These are phyloP conservation scores for Oldenlandia corymbosa DNA, from an alignment of 257 asterid species.

Conservation along the genomic window DNA sequence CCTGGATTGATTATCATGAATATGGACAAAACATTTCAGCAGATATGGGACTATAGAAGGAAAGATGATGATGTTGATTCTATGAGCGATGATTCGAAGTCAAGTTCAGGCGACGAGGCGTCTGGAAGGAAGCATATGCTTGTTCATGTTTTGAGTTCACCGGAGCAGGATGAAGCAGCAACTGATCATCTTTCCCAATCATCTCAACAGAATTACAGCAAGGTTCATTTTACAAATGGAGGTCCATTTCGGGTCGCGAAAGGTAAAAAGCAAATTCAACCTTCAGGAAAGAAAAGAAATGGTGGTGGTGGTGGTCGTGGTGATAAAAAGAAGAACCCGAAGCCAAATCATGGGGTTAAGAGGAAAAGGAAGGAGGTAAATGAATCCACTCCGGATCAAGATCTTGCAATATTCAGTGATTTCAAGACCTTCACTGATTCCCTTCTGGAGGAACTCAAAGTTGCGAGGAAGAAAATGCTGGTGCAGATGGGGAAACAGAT, in stretches of 20 bases:
- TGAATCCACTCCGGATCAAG: constrained; percentile 12
- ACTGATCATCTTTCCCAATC: constrained; percentile 7
- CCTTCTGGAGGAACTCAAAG: constrained; percentile 40
- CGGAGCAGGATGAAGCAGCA: constrained; percentile 21
- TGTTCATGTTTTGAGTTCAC: constrained; percentile 20
- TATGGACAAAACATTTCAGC: constrained; percentile 33
- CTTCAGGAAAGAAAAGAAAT: constrained; percentile 19
- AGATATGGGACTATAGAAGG: constrained; percentile 56
- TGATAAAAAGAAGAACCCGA: too few relatives aligned
- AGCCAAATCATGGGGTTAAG: constrained; percentile 8
- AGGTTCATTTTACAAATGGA: background rate
- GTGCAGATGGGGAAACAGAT: constrained; percentile 38
- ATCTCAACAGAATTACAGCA: constrained; percentile 13
- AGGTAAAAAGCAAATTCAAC: constrained; percentile 16
- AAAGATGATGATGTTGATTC: constrained; percentile 43
- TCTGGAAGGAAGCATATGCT: constrained; percentile 22
- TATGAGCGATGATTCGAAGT: constrained; percentile 43
- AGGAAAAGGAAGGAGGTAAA: constrained; percentile 19
- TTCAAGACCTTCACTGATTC: constrained; percentile 40
- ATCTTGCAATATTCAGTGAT: constrained; percentile 23
- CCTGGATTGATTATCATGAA: constrained; percentile 29
- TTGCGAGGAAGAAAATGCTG: constrained; percentile 37
- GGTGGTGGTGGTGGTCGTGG: too few relatives aligned
- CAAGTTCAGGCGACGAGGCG: constrained; percentile 25
- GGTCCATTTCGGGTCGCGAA: constrained; percentile 1